Evolutionary conservation across 73 alveolate species (phyloP).

Genomic region (Paramecium biaurelia): DNA sequence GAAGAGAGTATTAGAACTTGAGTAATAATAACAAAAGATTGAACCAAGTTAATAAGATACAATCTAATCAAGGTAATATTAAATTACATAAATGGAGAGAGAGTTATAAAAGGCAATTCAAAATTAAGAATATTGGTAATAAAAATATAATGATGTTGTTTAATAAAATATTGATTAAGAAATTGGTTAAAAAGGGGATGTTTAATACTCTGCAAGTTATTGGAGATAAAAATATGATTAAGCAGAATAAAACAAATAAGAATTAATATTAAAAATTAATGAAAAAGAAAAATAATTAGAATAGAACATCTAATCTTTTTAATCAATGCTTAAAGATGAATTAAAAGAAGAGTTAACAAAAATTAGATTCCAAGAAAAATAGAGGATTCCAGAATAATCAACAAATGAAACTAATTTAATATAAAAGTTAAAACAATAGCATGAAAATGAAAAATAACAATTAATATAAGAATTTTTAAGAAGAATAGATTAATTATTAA

Average conservation of each 20-base stretch:
- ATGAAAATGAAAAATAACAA: constrained; percentile 21
- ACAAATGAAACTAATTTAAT: neutral
- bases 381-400: neutral
- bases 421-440: neutral
- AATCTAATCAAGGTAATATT: neutral
- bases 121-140: neutral
- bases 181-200: neutral
- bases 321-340: constrained; percentile 46
- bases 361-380: neutral
- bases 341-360: constrained; percentile 24
- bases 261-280: neutral
- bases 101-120: neutral
- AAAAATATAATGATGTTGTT: neutral
- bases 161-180: constrained; percentile 36
- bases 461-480: neutral
- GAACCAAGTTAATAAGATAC: constrained; percentile 10
- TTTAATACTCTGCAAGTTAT: neutral
- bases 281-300: constrained; percentile 36
- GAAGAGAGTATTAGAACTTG: neutral
- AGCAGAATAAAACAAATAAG: neutral
- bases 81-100: neutral
- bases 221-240: constrained; percentile 40
- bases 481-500: constrained; percentile 35
- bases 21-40: neutral
- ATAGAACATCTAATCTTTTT: constrained; percentile 23